phyloP scores from a whole-genome alignment of 1,284 basidiomycete species.

The Stygiomarasmius scandens region DNA sequence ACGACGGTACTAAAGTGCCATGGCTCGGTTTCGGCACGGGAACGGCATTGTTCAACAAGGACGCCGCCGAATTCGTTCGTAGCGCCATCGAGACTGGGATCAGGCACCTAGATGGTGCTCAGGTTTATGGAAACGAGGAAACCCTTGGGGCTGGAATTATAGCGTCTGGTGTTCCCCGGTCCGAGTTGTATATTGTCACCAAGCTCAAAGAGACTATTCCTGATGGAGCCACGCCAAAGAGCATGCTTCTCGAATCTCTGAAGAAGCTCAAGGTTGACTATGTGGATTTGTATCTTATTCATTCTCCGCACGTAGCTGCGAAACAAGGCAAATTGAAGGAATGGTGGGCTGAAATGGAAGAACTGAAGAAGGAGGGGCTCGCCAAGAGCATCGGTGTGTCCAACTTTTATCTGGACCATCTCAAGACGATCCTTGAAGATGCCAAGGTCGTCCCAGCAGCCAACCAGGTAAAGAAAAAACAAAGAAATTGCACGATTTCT shows the following conservation, averaged over 20 bases:
- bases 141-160: constrained; percentile 41
- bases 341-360: constrained; percentile 76
- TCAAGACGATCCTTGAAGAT: constrained; percentile 62
- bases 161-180: constrained; percentile 54
- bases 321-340: constrained; percentile 50
- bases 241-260: constrained; percentile 55
- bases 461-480: constrained; percentile 66
- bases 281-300: constrained; percentile 81
- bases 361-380: constrained; percentile 65
- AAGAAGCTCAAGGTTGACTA: constrained; percentile 65
- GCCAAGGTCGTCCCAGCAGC: constrained; percentile 68
- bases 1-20: constrained; percentile 60
- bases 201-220: constrained; percentile 35
- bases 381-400: constrained; percentile 84
- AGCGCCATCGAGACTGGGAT: constrained; percentile 64
- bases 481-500: constrained; percentile 1
- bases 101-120: constrained; percentile 74
- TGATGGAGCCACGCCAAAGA: constrained; percentile 49
- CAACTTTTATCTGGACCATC: constrained; percentile 73
- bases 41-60: constrained; percentile 55
- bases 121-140: constrained; percentile 46
- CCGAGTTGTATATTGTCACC: constrained; percentile 67
- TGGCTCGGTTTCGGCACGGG: constrained; percentile 75
- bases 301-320: constrained; percentile 51
- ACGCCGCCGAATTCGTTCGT: constrained; percentile 52